phyloP scores from a whole-genome alignment of 1,139 yeast species.

The Williopsis jadinii region DNA sequence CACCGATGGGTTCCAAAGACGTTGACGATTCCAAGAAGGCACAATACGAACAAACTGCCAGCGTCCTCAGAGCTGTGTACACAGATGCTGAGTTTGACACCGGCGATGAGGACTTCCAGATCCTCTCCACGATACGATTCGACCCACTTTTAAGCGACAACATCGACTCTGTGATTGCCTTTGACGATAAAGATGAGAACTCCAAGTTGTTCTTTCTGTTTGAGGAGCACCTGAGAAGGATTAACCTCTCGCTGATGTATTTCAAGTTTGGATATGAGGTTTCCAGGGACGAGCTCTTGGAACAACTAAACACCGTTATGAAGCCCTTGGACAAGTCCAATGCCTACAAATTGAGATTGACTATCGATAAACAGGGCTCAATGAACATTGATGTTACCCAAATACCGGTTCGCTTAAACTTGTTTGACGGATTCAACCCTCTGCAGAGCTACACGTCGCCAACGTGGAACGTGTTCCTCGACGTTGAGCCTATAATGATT shows the following conservation, averaged over 20 bases:
- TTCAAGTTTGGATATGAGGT: conserved; percentile 46
- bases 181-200: conserved; percentile 19
- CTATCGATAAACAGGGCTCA: conserved; percentile 42
- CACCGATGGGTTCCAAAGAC: not conserved
- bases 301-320: conserved; percentile 39
- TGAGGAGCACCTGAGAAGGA: conserved; percentile 55
- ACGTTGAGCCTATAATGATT: conserved; percentile 42
- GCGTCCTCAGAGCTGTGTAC: conserved; percentile 4
- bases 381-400: conserved; percentile 44
- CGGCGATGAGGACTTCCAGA: conserved; percentile 35
- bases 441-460: conserved; percentile 24
- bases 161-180: conserved; percentile 5
- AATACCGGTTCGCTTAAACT: conserved; percentile 31
- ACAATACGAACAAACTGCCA: conserved; percentile 4
- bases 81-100: conserved; percentile 7
- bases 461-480: conserved; percentile 57
- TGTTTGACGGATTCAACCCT: conserved; percentile 37
- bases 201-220: conserved; percentile 49
- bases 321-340: conserved; percentile 18
- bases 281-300: conserved; percentile 35
- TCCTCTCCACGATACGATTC: conserved; percentile 65
- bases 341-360: conserved; percentile 55
- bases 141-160: conserved; percentile 40
- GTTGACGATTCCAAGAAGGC: conserved; percentile 5
- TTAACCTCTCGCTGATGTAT: conserved; percentile 45